A percentile compares a stretch with the other conserved stretches of the same genome.
phyloP scores from a whole-genome alignment of 116 monocot species.

The Phalaenopsis hybrid region DNA sequence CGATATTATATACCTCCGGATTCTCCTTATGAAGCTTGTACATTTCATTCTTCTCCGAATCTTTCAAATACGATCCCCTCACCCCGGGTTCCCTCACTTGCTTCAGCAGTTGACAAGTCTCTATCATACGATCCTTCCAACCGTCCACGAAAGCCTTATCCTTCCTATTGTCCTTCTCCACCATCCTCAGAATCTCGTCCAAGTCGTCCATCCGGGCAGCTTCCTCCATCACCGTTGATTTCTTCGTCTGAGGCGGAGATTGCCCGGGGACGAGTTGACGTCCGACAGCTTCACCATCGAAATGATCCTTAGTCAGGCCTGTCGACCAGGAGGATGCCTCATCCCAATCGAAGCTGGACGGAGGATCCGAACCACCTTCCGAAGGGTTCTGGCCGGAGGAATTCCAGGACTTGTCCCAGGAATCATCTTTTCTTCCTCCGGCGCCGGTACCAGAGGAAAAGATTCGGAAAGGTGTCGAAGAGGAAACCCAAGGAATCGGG shows the following conservation, averaged over 20 bases:
- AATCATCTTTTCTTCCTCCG: not conserved
- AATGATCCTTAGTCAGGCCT: conserved; percentile 67
- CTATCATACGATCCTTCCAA: conserved; percentile 54
- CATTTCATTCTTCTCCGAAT: conserved; percentile 96
- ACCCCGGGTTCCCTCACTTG: conserved; percentile 89
- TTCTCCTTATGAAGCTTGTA: conserved; percentile 84
- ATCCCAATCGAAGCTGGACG: conserved; percentile 49
- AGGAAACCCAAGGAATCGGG: not conserved
- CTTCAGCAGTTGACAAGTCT: conserved; percentile 63
- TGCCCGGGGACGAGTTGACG: conserved; percentile 9
- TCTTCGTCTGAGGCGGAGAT: not conserved
- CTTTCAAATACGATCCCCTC: conserved; percentile 69
- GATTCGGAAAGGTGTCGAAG: conserved; percentile 5
- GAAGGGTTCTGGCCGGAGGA: not conserved
- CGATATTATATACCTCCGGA: conserved; percentile 63
- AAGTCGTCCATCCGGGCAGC: conserved; percentile 41
- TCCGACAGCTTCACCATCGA: conserved; percentile 68
- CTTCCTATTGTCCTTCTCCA: conserved; percentile 44
- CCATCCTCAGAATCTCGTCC: conserved; percentile 31
- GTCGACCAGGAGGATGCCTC: conserved; percentile 72
- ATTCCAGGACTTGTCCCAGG: conserved; percentile 15
- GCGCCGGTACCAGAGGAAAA: not conserved
- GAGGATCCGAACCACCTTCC: conserved; percentile 1
- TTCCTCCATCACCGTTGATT: conserved; percentile 8
- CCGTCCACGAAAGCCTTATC: conserved; percentile 48